Evolutionary conservation across 1,139 yeast genomes (phyloP), one percentile per base, ranked within the genome.

Genomic region (Geotrichum siamense): DNA sequence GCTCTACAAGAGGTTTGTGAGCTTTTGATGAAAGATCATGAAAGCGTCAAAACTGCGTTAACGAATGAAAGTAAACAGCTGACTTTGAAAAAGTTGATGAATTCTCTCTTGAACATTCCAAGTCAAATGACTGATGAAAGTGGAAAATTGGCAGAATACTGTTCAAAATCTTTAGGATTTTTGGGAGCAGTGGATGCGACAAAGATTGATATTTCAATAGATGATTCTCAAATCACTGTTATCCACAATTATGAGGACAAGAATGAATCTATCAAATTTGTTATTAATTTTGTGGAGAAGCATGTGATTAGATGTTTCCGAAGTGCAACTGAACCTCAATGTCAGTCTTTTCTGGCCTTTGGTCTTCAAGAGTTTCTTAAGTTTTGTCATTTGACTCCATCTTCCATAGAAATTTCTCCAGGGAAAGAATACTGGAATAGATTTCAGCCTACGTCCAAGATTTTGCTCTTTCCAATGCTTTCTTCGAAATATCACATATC

Each of bases 281-380:
- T 87, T 15, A 68, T 77, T 4, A 72, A 74, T 53, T 77, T 89
- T 47, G 68, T 89, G 39, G 82, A 84, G 51, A 74, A 74, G 42
- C 72, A 78, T 51, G 69, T 93, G 15, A 81, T 89, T 8, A 84
- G 83, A 35, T 76, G 86, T 1, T 89, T 87, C 60, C 81, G 94
- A 77, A 87, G 96, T 1, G 82, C 96, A 1, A 83, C 82, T 38
- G 87, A 87, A 57, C 96, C 98, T 0, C 76, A 78, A 21, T 78
- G 79, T 42, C 98, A 93, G 59, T 70, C 84, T 50, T 84, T 82
- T 57, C 72, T 89, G 28, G 96, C 96, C 0, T 83, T 76, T 62
- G 85, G 93, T 0, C 85, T 93, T 75, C 99, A 93, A 59, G 93
- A 85, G 52, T 79, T 82, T 40, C 63, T 91, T 43, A 77, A 78